Percentiles rank a stretch among this genome's conserved stretches.
These are phyloP conservation scores for Phytophthora tubulina DNA, from an alignment of 352 stramenopile genomes.

Conservation along the genomic window DNA sequence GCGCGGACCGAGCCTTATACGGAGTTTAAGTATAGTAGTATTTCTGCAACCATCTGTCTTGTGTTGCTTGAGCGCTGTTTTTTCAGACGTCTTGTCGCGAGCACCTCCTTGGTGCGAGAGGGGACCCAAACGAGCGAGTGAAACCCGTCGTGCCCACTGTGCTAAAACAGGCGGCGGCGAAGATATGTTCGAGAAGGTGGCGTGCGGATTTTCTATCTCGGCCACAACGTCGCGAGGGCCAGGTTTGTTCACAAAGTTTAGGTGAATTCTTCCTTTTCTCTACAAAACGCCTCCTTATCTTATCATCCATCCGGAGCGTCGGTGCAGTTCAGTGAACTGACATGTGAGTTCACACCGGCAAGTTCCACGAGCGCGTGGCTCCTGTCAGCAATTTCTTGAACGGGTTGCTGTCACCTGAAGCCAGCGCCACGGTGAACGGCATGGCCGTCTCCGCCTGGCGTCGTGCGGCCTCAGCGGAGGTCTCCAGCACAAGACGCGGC, in stretches of 20 bases:
- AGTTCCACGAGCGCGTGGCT: conserved; percentile 48
- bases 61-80: conserved; percentile 2
- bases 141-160: conserved; percentile 16
- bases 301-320: conserved; percentile 13
- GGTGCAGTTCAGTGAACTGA: neutral
- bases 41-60: conserved; percentile 36
- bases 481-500: conserved; percentile 42
- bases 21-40: conserved; percentile 48
- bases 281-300: conserved; percentile 21
- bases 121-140: conserved; percentile 3
- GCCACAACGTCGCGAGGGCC: conserved; percentile 3
- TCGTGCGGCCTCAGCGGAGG: conserved; percentile 16
- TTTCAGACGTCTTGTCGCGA: conserved; percentile 8
- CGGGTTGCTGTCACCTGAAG: neutral
- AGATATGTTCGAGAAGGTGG: conserved; percentile 37
- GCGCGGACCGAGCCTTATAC: conserved; percentile 28
- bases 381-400: conserved; percentile 27
- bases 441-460: conserved; percentile 31
- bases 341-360: conserved; percentile 34
- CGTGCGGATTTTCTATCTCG: conserved; percentile 13
- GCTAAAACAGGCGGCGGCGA: conserved; percentile 37
- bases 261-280: conserved; percentile 6
- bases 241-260: conserved; percentile 7
- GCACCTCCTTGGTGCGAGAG: conserved; percentile 1
- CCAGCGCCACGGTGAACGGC: conserved; percentile 1